phyloP scores from a whole-genome alignment of 306 rosid species.

The Pterocarpus macrocarpus region DNA sequence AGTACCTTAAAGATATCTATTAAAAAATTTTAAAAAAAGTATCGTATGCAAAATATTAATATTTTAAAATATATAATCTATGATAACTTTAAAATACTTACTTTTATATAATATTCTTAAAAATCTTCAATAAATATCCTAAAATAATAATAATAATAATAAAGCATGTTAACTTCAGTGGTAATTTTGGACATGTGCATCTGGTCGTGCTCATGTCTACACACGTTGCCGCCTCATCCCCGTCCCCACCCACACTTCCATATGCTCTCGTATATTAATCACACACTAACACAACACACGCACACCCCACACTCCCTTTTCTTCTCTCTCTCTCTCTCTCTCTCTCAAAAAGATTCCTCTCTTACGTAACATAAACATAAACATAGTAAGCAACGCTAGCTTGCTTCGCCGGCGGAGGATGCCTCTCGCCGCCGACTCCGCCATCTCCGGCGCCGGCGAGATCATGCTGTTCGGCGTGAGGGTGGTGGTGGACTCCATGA shows the following conservation, averaged over 20 bases:
- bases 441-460: conserved; percentile 60
- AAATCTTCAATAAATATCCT: too few relatives aligned
- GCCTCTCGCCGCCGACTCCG: conserved; percentile 52
- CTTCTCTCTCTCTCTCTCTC: neutral
- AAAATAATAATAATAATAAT: too few relatives aligned
- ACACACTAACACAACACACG: neutral
- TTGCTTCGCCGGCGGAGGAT: conserved; percentile 36
- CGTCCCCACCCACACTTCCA: neutral
- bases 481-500: conserved; percentile 93
- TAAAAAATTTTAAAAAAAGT: too few relatives aligned
- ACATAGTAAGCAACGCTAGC: too few relatives aligned
- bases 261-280: conserved; percentile 10
- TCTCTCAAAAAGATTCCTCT: neutral
- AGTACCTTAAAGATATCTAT: too few relatives aligned
- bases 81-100: too few relatives aligned
- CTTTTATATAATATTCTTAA: too few relatives aligned
- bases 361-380: neutral
- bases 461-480: conserved; percentile 93
- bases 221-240: neutral
- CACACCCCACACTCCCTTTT: neutral
- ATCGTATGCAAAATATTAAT: too few relatives aligned
- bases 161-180: too few relatives aligned
- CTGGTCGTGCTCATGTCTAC: neutral
- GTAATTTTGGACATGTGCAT: neutral
- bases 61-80: too few relatives aligned